Conservation (phyloP, 2,329 filamentous ascomycete genomes). For the Exophiala sideris region DNA sequence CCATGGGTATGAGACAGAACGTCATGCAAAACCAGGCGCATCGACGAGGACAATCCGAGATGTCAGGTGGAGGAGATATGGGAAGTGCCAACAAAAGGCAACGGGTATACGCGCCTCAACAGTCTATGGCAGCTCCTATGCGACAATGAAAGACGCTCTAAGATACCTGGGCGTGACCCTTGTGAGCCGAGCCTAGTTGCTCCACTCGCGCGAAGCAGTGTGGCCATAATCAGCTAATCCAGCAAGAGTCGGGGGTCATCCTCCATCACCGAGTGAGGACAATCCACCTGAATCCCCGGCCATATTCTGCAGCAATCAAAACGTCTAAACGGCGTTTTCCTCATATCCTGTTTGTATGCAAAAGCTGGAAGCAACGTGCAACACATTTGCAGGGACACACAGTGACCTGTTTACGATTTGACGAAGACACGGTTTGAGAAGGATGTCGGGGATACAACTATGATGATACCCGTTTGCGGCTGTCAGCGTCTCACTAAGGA, state of each 20-base stretch:
- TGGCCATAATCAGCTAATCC: too few relatives aligned
- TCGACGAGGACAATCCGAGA: slow-evolving; percentile 20
- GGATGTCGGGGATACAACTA: background rate
- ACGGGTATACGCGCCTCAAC: slow-evolving; percentile 20
- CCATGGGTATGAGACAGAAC: slow-evolving; percentile 15
- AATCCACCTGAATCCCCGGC: too few relatives aligned
- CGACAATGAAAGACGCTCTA: slow-evolving; percentile 10
- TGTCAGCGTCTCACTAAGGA: background rate
- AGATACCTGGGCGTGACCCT: too few relatives aligned
- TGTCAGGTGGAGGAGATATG: slow-evolving; percentile 20
- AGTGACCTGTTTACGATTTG: slow-evolving; percentile 16
- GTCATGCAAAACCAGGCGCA: slow-evolving; percentile 17
- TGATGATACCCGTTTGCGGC: slow-evolving; percentile 10
- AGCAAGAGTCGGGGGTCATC: too few relatives aligned
- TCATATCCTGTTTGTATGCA: background rate
- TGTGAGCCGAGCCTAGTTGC: too few relatives aligned
- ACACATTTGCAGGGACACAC: slow-evolving; percentile 8
- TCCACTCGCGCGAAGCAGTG: too few relatives aligned
- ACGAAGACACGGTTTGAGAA: slow-evolving; percentile 8
- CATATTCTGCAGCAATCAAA: too few relatives aligned
- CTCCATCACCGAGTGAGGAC: too few relatives aligned
- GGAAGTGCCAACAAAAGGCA: slow-evolving; percentile 23
- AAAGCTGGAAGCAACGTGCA: background rate
- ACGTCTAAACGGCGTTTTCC: too few relatives aligned
- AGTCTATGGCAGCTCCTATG: slow-evolving; percentile 23